Evolutionary conservation across 768 basidiomycete genomes (phyloP).

Genomic region (Kwoniella bestiolae): DNA sequence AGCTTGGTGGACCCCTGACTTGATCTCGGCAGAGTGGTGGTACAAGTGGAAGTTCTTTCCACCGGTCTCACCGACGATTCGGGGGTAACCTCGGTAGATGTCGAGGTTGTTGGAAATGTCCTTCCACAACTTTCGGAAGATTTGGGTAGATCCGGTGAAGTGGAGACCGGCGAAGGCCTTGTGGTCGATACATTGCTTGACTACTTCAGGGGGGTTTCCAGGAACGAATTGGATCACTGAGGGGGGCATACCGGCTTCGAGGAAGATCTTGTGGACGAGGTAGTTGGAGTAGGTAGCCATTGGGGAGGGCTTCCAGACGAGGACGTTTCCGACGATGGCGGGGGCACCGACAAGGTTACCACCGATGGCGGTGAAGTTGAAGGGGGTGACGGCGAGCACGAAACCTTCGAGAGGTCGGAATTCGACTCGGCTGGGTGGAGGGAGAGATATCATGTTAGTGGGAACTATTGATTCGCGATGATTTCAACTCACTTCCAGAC

Average conservation of each 20-base stretch:
- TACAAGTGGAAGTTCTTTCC: constrained; percentile 99
- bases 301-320: constrained; percentile 97
- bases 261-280: constrained; percentile 83
- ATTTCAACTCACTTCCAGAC: constrained; percentile 83
- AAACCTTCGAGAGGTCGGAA: constrained; percentile 98
- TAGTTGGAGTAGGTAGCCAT: constrained; percentile 95
- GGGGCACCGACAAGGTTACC: constrained; percentile 85
- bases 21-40: constrained; percentile 82
- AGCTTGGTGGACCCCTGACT: constrained; percentile 85
- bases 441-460: not conserved
- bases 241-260: constrained; percentile 90
- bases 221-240: constrained; percentile 98
- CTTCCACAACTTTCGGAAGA: constrained; percentile 97
- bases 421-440: constrained; percentile 74
- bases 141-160: constrained; percentile 92
- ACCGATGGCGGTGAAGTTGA: constrained; percentile 94
- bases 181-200: constrained; percentile 79
- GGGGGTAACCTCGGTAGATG: constrained; percentile 82
- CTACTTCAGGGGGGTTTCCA: constrained; percentile 78
- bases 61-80: constrained; percentile 91
- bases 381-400: constrained; percentile 94
- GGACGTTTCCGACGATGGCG: constrained; percentile 90
- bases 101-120: constrained; percentile 88
- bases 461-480: constrained; percentile 9
- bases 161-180: constrained; percentile 83